A percentile compares a stretch with the other conserved stretches of the same genome.
Evolutionary conservation across 1,139 yeast species (phyloP).

Genomic region (Kodamaea plutei): DNA sequence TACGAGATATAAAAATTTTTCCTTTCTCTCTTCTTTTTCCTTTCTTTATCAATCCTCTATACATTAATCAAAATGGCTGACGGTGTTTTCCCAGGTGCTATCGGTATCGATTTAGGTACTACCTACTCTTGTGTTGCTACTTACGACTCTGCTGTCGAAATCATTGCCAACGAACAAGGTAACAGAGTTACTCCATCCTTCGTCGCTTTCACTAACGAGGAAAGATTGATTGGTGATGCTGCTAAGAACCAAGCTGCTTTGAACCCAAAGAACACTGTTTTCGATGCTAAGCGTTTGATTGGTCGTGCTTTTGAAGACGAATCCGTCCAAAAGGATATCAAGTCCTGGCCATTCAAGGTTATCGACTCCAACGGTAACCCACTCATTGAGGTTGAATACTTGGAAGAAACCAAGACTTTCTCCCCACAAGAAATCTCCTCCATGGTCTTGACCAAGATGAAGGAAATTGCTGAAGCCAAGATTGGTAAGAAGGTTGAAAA

Average conservation of each 20-base stretch:
- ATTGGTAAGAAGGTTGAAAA: conserved; percentile 90
- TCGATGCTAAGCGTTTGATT: conserved; percentile 96
- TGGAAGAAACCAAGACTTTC: conserved; percentile 89
- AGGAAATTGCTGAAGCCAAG: conserved; percentile 96
- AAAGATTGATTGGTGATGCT: conserved; percentile 98
- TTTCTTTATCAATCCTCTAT: conserved; percentile 13
- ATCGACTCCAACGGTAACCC: conserved; percentile 85
- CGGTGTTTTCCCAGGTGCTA: conserved; percentile 99
- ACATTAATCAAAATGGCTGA: conserved; percentile 62
- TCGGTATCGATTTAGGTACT: conserved; percentile 99
- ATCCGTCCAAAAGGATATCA: conserved; percentile 91
- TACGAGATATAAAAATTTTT: conserved; percentile 11
- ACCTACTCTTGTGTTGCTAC: conserved; percentile 98
- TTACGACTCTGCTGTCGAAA: conserved; percentile 87
- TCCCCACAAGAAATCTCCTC: conserved; percentile 97
- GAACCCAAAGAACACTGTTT: conserved; percentile 94
- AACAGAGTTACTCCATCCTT: conserved; percentile 98
- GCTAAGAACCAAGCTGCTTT: conserved; percentile 99
- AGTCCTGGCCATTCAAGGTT: conserved; percentile 97
- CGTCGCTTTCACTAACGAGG: conserved; percentile 96
- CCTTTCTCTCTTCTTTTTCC: conserved; percentile 15
- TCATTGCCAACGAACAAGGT: conserved; percentile 98
- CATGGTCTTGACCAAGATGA: conserved; percentile 96
- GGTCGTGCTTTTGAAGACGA: conserved; percentile 92
- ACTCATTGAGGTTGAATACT: conserved; percentile 87